These are phyloP conservation scores for Didymella lethalis DNA, from an alignment of 2,329 filamentous ascomycete genomes.

Conservation along the genomic window DNA sequence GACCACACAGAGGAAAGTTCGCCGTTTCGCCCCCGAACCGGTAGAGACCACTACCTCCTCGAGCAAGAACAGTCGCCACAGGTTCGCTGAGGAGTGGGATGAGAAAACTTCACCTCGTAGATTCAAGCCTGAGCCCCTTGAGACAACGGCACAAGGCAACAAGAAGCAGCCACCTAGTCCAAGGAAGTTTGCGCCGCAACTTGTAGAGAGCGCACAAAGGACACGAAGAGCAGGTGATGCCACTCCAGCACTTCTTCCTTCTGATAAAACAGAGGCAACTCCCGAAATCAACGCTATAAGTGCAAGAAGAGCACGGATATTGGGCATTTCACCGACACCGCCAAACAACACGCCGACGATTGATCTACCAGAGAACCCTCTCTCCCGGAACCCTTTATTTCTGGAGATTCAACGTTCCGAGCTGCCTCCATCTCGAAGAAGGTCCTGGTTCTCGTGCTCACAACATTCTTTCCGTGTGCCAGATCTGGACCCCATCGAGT, in stretches of 20 bases:
- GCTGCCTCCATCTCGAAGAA: constrained; percentile 40
- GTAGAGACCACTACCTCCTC: constrained; percentile 37
- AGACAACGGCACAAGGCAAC: constrained; percentile 37
- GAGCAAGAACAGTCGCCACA: constrained; percentile 38
- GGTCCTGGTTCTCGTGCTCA: constrained; percentile 49
- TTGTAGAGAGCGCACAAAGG: constrained; percentile 81
- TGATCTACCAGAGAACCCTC: constrained; percentile 42
- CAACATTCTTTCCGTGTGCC: constrained; percentile 68
- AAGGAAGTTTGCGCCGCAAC: constrained; percentile 74
- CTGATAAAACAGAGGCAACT: constrained; percentile 76
- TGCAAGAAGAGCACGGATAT: constrained; percentile 50
- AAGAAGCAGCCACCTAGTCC: constrained; percentile 33
- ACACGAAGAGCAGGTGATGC: constrained; percentile 72
- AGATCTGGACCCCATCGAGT: constrained; percentile 67
- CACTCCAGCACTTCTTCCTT: constrained; percentile 67
- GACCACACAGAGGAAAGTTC: constrained; percentile 54
- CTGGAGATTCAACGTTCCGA: constrained; percentile 48
- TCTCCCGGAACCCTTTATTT: constrained; percentile 46
- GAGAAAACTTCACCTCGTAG: constrained; percentile 34
- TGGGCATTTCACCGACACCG: constrained; percentile 58
- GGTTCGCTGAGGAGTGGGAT: constrained; percentile 39
- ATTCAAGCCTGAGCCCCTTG: constrained; percentile 42
- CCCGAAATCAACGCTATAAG: constrained; percentile 54
- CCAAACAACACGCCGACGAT: constrained; percentile 47
- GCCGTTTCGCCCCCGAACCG: constrained; percentile 38